Evolutionary conservation across 1,284 basidiomycete species (phyloP), one percentile per base, ranked within the genome.

Genomic region (Afroboletus lepidellus): DNA sequence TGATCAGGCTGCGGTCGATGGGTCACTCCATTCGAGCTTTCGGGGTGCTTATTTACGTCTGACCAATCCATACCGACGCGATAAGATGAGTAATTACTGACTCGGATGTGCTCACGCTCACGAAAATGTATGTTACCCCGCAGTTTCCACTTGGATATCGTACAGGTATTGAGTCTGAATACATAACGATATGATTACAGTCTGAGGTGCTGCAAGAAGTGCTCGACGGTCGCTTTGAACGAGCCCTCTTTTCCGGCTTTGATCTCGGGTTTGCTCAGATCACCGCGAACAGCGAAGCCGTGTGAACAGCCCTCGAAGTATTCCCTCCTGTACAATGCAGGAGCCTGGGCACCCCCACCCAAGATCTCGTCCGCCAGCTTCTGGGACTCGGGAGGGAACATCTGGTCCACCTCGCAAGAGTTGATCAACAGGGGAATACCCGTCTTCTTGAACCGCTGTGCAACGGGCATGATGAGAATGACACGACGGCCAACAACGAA

Each of bases 161-260:
- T 53, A 57, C 50, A 51, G 2, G 27, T 15, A 12, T 25, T n/a
- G n/a, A n/a, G n/a, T n/a, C n/a, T 8, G 27, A 29, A 29, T 29
- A 39, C 36, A 43, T 36, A 23, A 32, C 9, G 7, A 39, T 36
- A 44, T 1, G 21, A 44, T 62, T 58, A 74, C 38, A 73, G 15
- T 13, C 15, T 30, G 12, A 30, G 41, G 46, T 76, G 62, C 48
- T 71, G 60, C 48, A 64, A 56, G 61, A 83, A 76, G 75, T 75
- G 84, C 61, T 79, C 73, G 11, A 84, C 76, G 3, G 75, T 70
- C 23, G 74, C 67, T 62, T 77, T 77, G 68, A 85, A 84, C 0
- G 83, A 73, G 20, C 78, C 81, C 63, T 87, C 85, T 67, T 86
- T 86, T 13, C 74, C 81, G n/a, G 74, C 76, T 64, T 81, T 83